phyloP scores from a whole-genome alignment of 495 filamentous ascomycete species.

The Penicillium chermesinum region DNA sequence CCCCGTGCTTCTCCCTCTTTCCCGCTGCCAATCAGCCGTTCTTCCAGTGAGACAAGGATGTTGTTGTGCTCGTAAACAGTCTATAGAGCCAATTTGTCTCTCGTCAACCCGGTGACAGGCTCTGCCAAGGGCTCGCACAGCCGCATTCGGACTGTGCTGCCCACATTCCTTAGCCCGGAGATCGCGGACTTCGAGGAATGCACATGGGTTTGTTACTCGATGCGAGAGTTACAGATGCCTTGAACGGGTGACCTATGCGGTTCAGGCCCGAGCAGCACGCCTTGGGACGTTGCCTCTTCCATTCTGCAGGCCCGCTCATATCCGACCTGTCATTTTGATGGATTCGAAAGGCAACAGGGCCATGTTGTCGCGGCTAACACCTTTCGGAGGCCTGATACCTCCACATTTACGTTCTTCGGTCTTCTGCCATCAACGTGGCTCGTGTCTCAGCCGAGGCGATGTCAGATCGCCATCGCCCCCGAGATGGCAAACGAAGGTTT shows the following conservation, averaged over 20 bases:
- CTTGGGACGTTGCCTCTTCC: conserved; percentile 12
- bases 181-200: conserved; percentile 8
- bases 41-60: background rate
- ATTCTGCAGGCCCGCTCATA: conserved; percentile 3
- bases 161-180: conserved; percentile 9
- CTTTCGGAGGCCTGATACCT: conserved; percentile 2
- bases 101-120: background rate
- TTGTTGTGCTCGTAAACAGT: background rate
- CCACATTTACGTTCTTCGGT: conserved; percentile 17
- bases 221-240: conserved; percentile 11
- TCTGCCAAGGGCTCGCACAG: background rate
- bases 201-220: conserved; percentile 10
- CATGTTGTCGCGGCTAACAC: conserved; percentile 3
- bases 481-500: conserved; percentile 12
- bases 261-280: background rate
- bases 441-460: conserved; percentile 10
- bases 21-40: background rate
- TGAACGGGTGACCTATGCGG: background rate
- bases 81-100: background rate
- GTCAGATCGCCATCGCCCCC: conserved; percentile 6
- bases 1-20: conserved; percentile 3
- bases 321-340: background rate
- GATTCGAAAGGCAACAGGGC: no score
- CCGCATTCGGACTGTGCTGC: conserved; percentile 8
- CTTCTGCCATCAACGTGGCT: conserved; percentile 17